Conservation (phyloP, 1,139 yeast genomes). For the Diutina mesorugosa region DNA sequence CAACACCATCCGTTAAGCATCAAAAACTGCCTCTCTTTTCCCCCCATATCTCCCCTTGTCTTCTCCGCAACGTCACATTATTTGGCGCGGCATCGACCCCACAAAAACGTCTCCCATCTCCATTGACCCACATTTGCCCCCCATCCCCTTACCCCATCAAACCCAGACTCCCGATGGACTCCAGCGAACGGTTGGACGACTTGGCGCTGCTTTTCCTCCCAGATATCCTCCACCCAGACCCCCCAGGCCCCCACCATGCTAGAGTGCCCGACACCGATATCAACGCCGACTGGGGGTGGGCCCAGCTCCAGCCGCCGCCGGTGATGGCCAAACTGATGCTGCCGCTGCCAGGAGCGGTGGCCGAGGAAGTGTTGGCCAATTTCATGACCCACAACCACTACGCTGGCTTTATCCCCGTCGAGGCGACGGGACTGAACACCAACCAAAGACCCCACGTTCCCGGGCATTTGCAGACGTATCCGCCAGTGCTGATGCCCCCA, state of each 20-base stretch:
- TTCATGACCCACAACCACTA: not conserved
- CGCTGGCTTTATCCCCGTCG: not conserved
- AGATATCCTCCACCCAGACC: not conserved
- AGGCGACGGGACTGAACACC: not conserved
- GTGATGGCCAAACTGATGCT: not conserved
- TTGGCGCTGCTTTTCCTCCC: not conserved
- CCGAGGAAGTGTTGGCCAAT: not conserved
- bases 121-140: not conserved
- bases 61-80: not conserved
- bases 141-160: not conserved
- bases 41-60: too few relatives aligned
- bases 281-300: not conserved
- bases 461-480: not conserved
- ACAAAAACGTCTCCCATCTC: not conserved
- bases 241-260: not conserved
- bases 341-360: not conserved
- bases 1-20: too few relatives aligned
- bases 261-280: not conserved
- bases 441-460: not conserved
- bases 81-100: not conserved
- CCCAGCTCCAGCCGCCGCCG: not conserved
- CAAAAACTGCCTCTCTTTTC: too few relatives aligned
- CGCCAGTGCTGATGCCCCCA: not conserved
- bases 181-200: not conserved
- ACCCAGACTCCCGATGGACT: not conserved